Conservation (phyloP, 202 grass and related monocot genomes). For the Digitaria exilis region DNA sequence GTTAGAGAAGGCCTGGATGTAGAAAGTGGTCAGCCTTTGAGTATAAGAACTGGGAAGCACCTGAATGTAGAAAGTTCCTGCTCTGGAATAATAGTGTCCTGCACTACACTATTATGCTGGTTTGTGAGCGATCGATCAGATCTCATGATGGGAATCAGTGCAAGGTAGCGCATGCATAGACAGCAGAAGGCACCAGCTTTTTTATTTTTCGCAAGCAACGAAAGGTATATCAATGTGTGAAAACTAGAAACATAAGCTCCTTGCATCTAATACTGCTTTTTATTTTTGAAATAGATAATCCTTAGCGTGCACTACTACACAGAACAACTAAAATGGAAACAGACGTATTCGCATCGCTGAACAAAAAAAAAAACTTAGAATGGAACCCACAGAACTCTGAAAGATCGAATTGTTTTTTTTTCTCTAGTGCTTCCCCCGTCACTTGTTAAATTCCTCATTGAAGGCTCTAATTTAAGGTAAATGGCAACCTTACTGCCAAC, state of each 20-base stretch:
- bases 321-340: too few relatives aligned
- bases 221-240: not conserved
- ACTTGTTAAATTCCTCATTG: too few relatives aligned
- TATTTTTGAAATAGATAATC: too few relatives aligned
- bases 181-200: not conserved
- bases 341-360: too few relatives aligned
- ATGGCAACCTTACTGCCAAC: too few relatives aligned
- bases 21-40: not conserved
- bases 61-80: constrained; percentile 44
- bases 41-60: constrained; percentile 20
- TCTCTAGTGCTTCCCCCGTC: too few relatives aligned
- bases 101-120: not conserved
- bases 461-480: too few relatives aligned
- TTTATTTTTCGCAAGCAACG: too few relatives aligned
- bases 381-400: too few relatives aligned
- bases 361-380: too few relatives aligned
- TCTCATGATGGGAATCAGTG: not conserved
- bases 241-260: not conserved
- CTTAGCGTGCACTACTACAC: too few relatives aligned
- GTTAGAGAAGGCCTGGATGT: constrained; percentile 15
- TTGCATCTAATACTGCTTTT: not conserved
- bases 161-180: not conserved
- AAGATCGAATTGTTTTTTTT: too few relatives aligned
- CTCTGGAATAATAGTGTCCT: not conserved
- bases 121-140: not conserved